phyloP scores from a whole-genome alignment of 768 basidiomycete genomes.

The Nidula microcarpa region DNA sequence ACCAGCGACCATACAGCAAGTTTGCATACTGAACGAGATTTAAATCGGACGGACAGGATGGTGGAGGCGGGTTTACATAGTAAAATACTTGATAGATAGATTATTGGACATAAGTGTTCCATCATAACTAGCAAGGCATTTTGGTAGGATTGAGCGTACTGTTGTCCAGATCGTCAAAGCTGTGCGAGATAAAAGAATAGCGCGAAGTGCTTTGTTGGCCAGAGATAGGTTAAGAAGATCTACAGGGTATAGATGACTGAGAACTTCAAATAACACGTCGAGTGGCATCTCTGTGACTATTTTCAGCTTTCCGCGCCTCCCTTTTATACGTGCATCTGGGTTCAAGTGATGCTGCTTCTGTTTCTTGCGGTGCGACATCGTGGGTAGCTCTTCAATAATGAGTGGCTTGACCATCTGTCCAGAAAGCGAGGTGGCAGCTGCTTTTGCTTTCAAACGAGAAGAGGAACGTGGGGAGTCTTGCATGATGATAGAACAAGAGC shows the following conservation, averaged over 20 bases:
- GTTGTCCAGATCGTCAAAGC: slow-evolving; percentile 26
- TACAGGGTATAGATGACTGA: slow-evolving; percentile 29
- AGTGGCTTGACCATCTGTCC: no score
- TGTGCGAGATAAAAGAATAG: slow-evolving; percentile 20
- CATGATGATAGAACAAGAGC: no score
- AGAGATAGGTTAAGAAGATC: slow-evolving; percentile 38
- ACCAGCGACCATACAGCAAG: slow-evolving; percentile 29
- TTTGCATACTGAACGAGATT: slow-evolving; percentile 28
- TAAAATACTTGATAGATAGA: slow-evolving; percentile 15
- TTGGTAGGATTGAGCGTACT: slow-evolving; percentile 13
- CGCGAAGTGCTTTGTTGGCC: slow-evolving; percentile 29
- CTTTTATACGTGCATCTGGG: slow-evolving; percentile 6
- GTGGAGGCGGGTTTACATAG: slow-evolving; percentile 13
- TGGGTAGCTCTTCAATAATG: no score
- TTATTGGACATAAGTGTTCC: not conserved
- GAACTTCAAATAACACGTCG: slow-evolving; percentile 34
- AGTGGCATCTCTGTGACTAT: slow-evolving; percentile 28
- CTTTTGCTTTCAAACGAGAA: not conserved
- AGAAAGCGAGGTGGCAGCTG: no score
- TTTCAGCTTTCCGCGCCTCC: slow-evolving; percentile 18
- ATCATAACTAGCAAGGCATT: not conserved
- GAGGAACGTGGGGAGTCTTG: not conserved
- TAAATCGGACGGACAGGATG: slow-evolving; percentile 21
- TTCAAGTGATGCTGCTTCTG: no score
- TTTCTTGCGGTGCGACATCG: no score